Conservation (phyloP, 345 rosid genomes). For the Brassica incana region DNA sequence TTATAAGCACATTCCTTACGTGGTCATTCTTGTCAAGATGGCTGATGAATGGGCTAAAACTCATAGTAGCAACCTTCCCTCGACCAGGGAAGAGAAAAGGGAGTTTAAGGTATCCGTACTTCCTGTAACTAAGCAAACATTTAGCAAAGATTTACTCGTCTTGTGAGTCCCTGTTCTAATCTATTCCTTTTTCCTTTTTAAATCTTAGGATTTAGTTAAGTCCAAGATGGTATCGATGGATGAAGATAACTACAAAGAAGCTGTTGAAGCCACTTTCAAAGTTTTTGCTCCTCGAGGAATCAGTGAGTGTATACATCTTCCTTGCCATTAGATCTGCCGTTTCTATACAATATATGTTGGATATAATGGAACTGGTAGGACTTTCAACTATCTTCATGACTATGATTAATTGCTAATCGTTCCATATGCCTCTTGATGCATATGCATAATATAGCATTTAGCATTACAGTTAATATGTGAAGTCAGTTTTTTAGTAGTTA, state of each 20-base stretch:
- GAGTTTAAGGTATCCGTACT: constrained; percentile 71
- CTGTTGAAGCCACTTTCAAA: constrained; percentile 79
- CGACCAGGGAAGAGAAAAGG: constrained; percentile 79
- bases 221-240: constrained; percentile 66
- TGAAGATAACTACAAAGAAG: constrained; percentile 95
- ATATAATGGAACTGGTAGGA: not conserved
- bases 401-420: not conserved
- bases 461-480: constrained; percentile 4
- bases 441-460: not conserved
- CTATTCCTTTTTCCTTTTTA: constrained; percentile 23
- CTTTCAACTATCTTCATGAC: not conserved
- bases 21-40: constrained; percentile 77
- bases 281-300: constrained; percentile 86
- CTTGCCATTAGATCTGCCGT: not conserved
- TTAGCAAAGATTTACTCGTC: constrained; percentile 6
- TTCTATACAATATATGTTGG: constrained; percentile 1
- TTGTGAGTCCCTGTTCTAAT: constrained; percentile 24
- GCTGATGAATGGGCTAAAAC: constrained; percentile 78
- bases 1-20: constrained; percentile 91
- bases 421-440: constrained; percentile 4
- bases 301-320: constrained; percentile 60
- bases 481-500: not conserved
- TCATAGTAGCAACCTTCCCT: constrained; percentile 73
- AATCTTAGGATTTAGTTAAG: constrained; percentile 70
- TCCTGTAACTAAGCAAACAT: constrained; percentile 19